These are phyloP conservation scores for Ceratocystis destructans DNA, from an alignment of 2,329 filamentous ascomycete species.

Conservation along the genomic window DNA sequence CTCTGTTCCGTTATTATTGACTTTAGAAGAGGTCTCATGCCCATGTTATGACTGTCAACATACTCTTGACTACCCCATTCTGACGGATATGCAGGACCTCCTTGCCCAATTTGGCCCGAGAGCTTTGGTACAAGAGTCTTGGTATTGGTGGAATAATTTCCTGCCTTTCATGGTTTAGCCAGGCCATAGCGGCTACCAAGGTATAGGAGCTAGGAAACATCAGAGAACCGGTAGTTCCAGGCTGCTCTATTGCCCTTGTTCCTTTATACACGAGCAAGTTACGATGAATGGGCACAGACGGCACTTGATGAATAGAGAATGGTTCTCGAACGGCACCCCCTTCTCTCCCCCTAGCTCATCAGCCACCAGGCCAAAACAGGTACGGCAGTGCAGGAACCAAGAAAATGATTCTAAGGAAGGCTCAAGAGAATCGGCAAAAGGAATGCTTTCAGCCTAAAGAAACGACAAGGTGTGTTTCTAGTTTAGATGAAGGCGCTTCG, in stretches of 20 bases:
- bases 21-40: neutral
- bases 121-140: neutral
- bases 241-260: neutral
- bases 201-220: neutral
- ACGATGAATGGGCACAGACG: slow-evolving; percentile 1
- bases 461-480: slow-evolving; percentile 3
- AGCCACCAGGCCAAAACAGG: neutral
- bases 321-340: neutral
- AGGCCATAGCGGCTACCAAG: neutral
- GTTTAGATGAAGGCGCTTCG: slow-evolving; percentile 8
- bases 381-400: neutral
- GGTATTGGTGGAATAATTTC: neutral
- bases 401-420: neutral
- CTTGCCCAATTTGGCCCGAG: neutral
- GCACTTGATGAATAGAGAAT: neutral
- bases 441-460: neutral
- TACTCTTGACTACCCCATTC: neutral
- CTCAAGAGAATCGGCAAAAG: neutral
- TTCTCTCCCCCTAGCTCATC: neutral
- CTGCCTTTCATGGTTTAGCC: neutral
- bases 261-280: neutral
- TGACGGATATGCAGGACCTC: neutral
- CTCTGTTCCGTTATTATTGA: neutral
- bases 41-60: neutral
- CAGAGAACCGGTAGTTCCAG: neutral